Evolutionary conservation across 164 flowering plant genomes (phyloP), one percentile per base, ranked within the genome.

Genomic region (Berberis thunbergii): DNA sequence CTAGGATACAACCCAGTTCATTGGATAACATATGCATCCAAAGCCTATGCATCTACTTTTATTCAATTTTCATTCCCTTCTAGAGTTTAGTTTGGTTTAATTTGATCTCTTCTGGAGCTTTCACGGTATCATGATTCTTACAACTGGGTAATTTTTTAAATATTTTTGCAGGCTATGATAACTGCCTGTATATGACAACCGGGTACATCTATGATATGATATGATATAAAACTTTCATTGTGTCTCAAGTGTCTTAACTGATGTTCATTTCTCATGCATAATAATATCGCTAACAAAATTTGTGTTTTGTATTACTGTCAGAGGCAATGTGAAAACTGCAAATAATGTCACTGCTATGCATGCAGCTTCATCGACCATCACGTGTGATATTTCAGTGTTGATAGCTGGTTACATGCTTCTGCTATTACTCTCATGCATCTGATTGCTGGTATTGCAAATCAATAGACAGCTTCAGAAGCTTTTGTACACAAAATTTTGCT

Each of bases 131-230:
- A 7, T 11, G 10, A 6, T 11, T 48, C 1, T 48, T 48, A 6
- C 3, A 48, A 7, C 10, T 13, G 12, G 26, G 54, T 6, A n/a
- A 50, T 9, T 65, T n/a, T 1, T 55, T 43, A 50, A 4, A 4
- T 66, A 10, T 70, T 42, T 60, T 26, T 77, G 85, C 95, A 93
- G 98, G 97, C 71, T 93, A 93, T 70, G 98, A 90, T 69, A 88
- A 73, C 62, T 93, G 98, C 83, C 9, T 88, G 49, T 93, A 90
- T 61, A 61, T 75, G 80, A 81, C 84, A 41, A n/a, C 75, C 3
- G 86, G 98, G 98, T 88, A 83, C 54, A 86, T 70, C 3, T 49
- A 7, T 63, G 3, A 50, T 49, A n/a, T 6, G n/a, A 50, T 59
- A n/a, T n/a, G n/a, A n/a, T n/a, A n/a, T n/a, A 38, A 12, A n/a